A percentile compares a stretch with the other conserved stretches of the same genome.
phyloP scores from a whole-genome alignment of 2,329 filamentous ascomycete genomes.

The Colletotrichum gigasporum region DNA sequence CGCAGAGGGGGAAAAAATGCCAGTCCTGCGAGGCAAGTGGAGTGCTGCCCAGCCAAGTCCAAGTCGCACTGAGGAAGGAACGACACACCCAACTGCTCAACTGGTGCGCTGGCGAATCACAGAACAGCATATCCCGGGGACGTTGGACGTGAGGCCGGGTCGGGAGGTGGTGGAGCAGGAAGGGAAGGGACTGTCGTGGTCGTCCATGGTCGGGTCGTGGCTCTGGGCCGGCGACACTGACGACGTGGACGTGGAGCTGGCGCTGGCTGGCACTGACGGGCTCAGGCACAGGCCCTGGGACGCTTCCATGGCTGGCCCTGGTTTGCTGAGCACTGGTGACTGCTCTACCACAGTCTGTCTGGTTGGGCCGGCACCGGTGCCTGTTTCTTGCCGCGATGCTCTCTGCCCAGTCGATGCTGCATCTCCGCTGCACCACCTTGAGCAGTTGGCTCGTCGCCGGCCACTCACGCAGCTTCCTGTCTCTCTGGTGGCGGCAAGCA shows the following conservation, averaged over 20 bases:
- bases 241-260: too few relatives aligned
- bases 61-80: not conserved
- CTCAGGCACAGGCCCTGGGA: not conserved
- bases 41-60: not conserved
- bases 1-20: too few relatives aligned
- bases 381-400: not conserved
- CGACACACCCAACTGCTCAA: not conserved
- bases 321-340: not conserved
- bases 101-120: conserved; percentile 14
- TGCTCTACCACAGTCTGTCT: not conserved
- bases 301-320: not conserved
- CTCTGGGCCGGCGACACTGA: not conserved
- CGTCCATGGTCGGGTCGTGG: not conserved
- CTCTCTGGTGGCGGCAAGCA: not conserved
- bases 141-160: not conserved
- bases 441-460: not conserved
- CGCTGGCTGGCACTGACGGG: too few relatives aligned
- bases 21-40: not conserved
- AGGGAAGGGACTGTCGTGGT: not conserved
- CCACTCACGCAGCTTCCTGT: not conserved
- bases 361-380: conserved; percentile 2
- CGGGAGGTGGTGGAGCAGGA: conserved; percentile 1
- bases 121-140: not conserved
- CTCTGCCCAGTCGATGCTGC: not conserved
- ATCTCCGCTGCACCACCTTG: not conserved